These are phyloP conservation scores for Stagonosporopsis rhizophila DNA, from an alignment of 2,329 filamentous ascomycete genomes.

Conservation along the genomic window DNA sequence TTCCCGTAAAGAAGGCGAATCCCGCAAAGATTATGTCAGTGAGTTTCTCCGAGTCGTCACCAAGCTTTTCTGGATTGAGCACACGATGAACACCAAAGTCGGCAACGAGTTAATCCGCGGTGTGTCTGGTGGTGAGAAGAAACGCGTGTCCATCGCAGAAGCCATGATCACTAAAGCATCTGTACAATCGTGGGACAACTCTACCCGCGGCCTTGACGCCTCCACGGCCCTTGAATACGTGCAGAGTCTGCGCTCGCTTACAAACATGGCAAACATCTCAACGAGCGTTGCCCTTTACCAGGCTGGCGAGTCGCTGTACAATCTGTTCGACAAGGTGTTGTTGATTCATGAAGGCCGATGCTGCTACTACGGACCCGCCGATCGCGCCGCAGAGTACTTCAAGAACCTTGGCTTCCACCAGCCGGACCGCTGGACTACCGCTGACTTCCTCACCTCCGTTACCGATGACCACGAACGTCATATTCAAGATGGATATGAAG, in stretches of 20 bases:
- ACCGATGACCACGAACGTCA: constrained; percentile 67
- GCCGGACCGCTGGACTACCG: constrained; percentile 70
- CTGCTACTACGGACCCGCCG: constrained; percentile 68
- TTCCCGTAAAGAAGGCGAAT: constrained; percentile 67
- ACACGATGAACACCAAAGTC: constrained; percentile 75
- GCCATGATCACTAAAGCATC: constrained; percentile 54
- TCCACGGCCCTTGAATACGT: constrained; percentile 78
- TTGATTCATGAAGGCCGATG: constrained; percentile 52
- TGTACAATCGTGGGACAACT: constrained; percentile 62
- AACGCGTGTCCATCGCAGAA: constrained; percentile 58
- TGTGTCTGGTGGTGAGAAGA: constrained; percentile 57
- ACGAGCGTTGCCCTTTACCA: constrained; percentile 76
- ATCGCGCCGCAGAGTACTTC: constrained; percentile 70
- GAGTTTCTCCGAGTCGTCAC: constrained; percentile 72
- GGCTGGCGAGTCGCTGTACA: constrained; percentile 56
- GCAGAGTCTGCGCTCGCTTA: constrained; percentile 68
- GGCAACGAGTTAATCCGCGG: constrained; percentile 78
- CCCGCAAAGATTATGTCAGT: constrained; percentile 64
- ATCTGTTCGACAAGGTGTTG: constrained; percentile 50
- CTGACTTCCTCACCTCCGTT: constrained; percentile 76
- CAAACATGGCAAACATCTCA: constrained; percentile 68
- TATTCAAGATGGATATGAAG: constrained; percentile 63
- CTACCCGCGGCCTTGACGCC: constrained; percentile 75
- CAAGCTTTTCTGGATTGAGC: constrained; percentile 74
- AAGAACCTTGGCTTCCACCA: constrained; percentile 71